Percentiles rank a stretch among this genome's conserved stretches.
Conservation (phyloP, 257 asterid genomes). For the Primulina huaijiensis region DNA sequence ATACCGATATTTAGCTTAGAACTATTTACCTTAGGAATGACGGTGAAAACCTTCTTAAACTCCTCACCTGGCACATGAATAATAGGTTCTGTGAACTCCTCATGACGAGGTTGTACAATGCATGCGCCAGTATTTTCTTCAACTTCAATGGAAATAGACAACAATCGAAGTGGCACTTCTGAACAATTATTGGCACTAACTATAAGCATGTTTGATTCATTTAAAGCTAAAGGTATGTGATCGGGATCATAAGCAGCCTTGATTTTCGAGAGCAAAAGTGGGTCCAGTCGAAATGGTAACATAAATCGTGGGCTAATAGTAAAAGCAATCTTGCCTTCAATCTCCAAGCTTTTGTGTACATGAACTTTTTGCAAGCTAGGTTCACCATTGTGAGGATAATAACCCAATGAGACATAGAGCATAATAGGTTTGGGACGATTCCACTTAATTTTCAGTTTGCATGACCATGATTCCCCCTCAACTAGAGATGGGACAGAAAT, state of each 20-base stretch:
- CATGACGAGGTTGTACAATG: conserved; percentile 47
- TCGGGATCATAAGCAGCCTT: conserved; percentile 57
- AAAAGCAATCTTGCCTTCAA: conserved; percentile 87
- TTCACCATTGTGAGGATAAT: conserved; percentile 59
- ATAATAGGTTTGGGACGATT: conserved; percentile 94
- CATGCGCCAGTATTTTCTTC: conserved; percentile 45
- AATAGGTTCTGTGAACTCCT: conserved; percentile 41
- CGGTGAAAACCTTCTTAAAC: conserved; percentile 76
- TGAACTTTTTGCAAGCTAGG: conserved; percentile 70
- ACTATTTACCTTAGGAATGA: conserved; percentile 52
- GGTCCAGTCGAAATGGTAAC: conserved; percentile 81
- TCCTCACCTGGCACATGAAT: conserved; percentile 84
- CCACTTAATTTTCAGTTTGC: conserved; percentile 91
- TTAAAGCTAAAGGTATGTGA: conserved; percentile 56
- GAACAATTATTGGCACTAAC: conserved; percentile 77
- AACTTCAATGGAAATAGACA: conserved; percentile 65
- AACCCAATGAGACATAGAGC: conserved; percentile 90
- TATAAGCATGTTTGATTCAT: conserved; percentile 67
- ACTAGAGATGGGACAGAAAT: conserved; percentile 75
- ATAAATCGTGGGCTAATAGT: conserved; percentile 64
- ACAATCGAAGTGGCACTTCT: conserved; percentile 71
- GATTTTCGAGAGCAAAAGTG: conserved; percentile 70
- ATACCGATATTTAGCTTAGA: conserved; percentile 53
- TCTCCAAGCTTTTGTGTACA: conserved; percentile 92
- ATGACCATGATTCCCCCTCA: conserved; percentile 78